These are phyloP conservation scores for Neurospora sp. DNA, from an alignment of 495 filamentous ascomycete species.

Conservation along the genomic window DNA sequence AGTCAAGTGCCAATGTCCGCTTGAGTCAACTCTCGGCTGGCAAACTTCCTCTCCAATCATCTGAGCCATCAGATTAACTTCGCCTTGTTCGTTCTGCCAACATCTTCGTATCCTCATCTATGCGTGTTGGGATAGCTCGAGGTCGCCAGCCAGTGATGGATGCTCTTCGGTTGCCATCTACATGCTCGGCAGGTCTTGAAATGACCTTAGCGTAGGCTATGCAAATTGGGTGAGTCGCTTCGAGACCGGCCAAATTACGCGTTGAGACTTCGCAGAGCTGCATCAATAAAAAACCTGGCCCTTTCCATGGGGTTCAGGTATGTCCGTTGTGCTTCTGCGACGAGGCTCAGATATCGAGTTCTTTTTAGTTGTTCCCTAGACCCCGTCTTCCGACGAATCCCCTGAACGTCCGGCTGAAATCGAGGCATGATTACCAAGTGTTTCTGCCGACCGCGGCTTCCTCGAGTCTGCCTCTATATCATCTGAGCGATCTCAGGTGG, in stretches of 20 bases:
- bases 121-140: background rate
- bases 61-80: background rate
- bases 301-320: background rate
- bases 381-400: background rate
- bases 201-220: background rate
- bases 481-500: background rate
- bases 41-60: background rate
- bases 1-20: background rate
- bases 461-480: background rate
- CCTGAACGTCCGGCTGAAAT: background rate
- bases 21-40: background rate
- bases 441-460: background rate
- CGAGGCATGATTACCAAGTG: background rate
- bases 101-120: background rate
- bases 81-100: background rate
- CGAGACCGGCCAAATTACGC: background rate
- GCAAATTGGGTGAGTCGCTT: background rate
- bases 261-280: background rate
- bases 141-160: background rate
- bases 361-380: background rate
- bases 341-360: background rate
- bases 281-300: background rate
- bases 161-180: background rate
- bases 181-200: background rate
- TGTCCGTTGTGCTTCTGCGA: background rate